Conservation (phyloP, 176 grass and related monocot genomes). For the Carex scoparia region DNA sequence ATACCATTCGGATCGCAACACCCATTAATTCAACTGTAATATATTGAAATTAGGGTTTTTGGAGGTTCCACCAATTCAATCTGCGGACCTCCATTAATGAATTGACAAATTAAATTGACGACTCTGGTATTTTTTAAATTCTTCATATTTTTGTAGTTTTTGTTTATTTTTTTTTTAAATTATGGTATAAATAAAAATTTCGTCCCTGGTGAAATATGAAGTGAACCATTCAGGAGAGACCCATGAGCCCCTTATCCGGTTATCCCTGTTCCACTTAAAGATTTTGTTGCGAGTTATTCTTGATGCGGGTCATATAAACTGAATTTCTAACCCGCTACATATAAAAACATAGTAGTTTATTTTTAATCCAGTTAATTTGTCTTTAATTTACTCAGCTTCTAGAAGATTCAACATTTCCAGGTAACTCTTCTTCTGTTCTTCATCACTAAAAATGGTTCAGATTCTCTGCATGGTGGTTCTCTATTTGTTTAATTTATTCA, state of each 20-base stretch:
- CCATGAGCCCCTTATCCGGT: no score
- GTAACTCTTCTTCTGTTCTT: not conserved
- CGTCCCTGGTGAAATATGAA: not conserved
- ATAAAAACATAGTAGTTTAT: not conserved
- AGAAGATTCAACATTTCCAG: conserved; percentile 1
- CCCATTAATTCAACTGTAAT: no score
- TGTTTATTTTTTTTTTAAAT: no score
- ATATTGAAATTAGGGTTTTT: no score
- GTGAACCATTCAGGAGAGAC: not conserved
- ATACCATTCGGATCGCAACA: no score
- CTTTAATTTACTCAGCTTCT: not conserved
- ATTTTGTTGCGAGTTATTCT: not conserved
- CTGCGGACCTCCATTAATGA: no score
- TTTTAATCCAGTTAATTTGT: not conserved
- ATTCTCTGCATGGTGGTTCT: not conserved
- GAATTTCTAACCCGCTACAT: not conserved
- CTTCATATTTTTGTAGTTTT: no score
- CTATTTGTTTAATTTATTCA: not conserved
- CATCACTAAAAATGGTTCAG: not conserved
- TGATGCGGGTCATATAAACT: not conserved
- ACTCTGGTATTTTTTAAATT: no score
- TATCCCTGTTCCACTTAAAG: not conserved
- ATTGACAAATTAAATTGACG: no score
- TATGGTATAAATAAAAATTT: no score
- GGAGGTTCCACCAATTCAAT: no score